phyloP scores from a whole-genome alignment of 1,284 basidiomycete species.

The Cutaneotrichosporon cyanovorans region DNA sequence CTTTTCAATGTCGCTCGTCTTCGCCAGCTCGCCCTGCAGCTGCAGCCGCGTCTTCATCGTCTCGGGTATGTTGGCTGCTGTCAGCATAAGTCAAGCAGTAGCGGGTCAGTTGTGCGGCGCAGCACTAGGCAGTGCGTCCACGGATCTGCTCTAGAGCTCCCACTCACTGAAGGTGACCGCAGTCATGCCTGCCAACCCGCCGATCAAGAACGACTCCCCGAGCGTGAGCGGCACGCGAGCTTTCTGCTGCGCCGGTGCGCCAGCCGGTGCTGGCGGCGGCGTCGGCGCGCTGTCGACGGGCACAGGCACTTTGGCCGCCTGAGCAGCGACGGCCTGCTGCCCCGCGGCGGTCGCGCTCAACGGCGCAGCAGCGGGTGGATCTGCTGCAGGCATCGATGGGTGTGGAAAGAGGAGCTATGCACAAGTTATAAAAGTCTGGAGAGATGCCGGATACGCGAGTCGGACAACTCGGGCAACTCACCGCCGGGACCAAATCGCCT shows the following conservation, averaged over 20 bases:
- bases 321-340: neutral
- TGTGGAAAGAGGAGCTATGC: too few species aligned
- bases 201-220: constrained; percentile 71
- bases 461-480: too few species aligned
- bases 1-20: constrained; percentile 55
- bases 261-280: neutral
- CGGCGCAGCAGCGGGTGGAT: neutral
- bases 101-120: neutral
- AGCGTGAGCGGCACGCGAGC: constrained; percentile 30
- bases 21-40: constrained; percentile 84
- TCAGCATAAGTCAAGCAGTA: neutral
- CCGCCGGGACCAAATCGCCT: too few species aligned
- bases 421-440: too few species aligned
- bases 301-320: neutral
- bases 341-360: neutral
- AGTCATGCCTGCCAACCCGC: constrained; percentile 77
- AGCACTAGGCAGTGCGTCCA: too few species aligned
- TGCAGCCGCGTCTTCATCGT: constrained; percentile 91
- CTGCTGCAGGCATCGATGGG: neutral
- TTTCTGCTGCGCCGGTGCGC: neutral
- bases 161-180: constrained; percentile 58
- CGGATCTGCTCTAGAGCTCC: neutral
- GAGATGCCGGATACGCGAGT: too few species aligned
- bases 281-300: too few species aligned
- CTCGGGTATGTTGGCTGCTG: constrained; percentile 55